A percentile compares a stretch with the other conserved stretches of the same genome.
phyloP scores from a whole-genome alignment of 495 filamentous ascomycete species.

The Penicillium argentinense region DNA sequence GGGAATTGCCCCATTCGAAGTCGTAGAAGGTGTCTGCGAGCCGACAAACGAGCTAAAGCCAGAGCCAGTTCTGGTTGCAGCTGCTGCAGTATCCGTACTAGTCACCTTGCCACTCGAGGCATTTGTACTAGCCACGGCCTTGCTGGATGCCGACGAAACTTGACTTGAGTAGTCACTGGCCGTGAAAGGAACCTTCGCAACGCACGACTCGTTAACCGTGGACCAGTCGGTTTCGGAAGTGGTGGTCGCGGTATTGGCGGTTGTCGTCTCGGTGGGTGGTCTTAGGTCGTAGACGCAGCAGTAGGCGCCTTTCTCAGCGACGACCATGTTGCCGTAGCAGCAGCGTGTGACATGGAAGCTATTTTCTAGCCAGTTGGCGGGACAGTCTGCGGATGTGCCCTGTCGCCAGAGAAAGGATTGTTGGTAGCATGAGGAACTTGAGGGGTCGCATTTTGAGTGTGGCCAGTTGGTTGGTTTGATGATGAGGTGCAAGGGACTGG shows the following conservation, averaged over 20 bases:
- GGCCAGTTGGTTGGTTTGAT: too few species aligned
- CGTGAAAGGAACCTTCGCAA: constrained; percentile 14
- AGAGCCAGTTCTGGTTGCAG: constrained; percentile 3
- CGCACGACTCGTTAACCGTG: too few species aligned
- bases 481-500: too few species aligned
- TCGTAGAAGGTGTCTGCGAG: constrained; percentile 1
- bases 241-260: constrained; percentile 1
- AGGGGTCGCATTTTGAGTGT: constrained; percentile 10
- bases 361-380: constrained; percentile 10
- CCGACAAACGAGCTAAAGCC: constrained; percentile 1
- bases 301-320: constrained; percentile 3
- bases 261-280: background rate
- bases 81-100: background rate
- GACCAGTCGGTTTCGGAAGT: constrained; percentile 1
- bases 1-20: constrained; percentile 15
- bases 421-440: constrained; percentile 5
- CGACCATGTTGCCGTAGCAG: constrained; percentile 16
- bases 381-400: constrained; percentile 4
- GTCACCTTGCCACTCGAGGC: background rate
- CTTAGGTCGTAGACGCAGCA: constrained; percentile 17
- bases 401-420: background rate
- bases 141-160: constrained; percentile 15
- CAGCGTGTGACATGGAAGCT: constrained; percentile 1
- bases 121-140: constrained; percentile 9
- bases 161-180: constrained; percentile 19